phyloP scores from a whole-genome alignment of 768 basidiomycete genomes.

The Auricularia cornea region DNA sequence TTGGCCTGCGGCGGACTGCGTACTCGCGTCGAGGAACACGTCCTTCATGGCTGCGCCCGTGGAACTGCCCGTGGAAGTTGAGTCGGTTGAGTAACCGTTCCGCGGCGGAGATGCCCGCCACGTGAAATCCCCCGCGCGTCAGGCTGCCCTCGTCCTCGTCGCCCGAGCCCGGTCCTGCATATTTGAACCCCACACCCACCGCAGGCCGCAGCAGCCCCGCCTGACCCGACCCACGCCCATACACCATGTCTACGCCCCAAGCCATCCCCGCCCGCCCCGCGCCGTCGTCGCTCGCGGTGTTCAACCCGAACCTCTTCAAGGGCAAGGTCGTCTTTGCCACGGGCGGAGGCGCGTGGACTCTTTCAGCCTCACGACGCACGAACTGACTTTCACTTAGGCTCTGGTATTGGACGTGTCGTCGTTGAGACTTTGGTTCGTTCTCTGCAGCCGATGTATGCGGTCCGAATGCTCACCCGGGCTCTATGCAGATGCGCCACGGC shows the following conservation, averaged over 20 bases:
- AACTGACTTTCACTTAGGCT: slow-evolving; percentile 16
- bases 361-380: neutral
- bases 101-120: neutral
- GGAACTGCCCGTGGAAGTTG: too few relatives aligned
- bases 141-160: too few relatives aligned
- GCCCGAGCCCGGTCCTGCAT: too few relatives aligned
- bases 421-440: slow-evolving; percentile 67
- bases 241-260: neutral
- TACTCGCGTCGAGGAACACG: slow-evolving; percentile 57
- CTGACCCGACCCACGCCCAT: too few relatives aligned
- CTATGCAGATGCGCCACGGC: slow-evolving; percentile 84
- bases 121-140: too few relatives aligned
- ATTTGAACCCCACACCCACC: too few relatives aligned
- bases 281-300: slow-evolving; percentile 45
- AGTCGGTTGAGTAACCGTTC: neutral
- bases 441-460: neutral
- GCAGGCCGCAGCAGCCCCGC: too few relatives aligned
- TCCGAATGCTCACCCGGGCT: slow-evolving; percentile 1
- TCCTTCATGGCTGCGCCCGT: slow-evolving; percentile 63
- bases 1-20: slow-evolving; percentile 19
- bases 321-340: slow-evolving; percentile 90
- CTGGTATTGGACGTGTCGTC: slow-evolving; percentile 89
- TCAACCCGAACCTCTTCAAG: slow-evolving; percentile 75
- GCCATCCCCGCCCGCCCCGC: neutral
- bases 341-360: slow-evolving; percentile 49